These are phyloP conservation scores for Fusarium equiseti DNA, from an alignment of 2,329 filamentous ascomycete genomes.

Conservation along the genomic window DNA sequence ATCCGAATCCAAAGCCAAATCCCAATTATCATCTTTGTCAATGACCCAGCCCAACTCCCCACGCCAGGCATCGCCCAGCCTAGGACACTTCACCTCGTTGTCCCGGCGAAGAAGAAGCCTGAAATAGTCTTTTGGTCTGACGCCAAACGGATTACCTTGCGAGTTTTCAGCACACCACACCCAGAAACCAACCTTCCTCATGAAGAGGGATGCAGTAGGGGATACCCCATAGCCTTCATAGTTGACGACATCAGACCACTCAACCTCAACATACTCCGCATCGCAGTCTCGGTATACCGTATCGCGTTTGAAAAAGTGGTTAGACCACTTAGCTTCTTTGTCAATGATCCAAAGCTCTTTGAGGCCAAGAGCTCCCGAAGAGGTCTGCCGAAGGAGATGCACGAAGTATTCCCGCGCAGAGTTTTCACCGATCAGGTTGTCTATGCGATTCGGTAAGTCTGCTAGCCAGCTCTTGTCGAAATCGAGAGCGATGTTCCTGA, in stretches of 20 bases:
- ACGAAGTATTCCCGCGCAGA: not conserved
- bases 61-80: too few species aligned
- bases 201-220: not conserved
- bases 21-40: too few species aligned
- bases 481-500: too few species aligned
- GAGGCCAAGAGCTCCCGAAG: too few species aligned
- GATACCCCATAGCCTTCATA: not conserved
- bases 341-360: conserved; percentile 8
- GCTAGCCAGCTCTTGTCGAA: too few species aligned
- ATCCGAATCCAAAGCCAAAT: too few species aligned
- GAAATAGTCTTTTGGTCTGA: too few species aligned
- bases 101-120: too few species aligned
- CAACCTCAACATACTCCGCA: not conserved
- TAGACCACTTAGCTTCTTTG: not conserved
- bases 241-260: not conserved
- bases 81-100: too few species aligned
- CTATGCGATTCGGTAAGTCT: not conserved
- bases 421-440: accelerated
- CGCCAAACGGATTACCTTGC: too few species aligned
- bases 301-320: not conserved
- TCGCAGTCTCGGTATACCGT: not conserved
- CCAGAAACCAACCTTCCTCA: not conserved
- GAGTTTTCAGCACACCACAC: too few species aligned
- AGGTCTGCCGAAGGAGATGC: not conserved
- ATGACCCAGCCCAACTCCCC: too few species aligned